Percentiles rank a stretch among this genome's conserved stretches.
These are phyloP conservation scores for Suillus weaverae DNA, from an alignment of 768 basidiomycete genomes.

Conservation along the genomic window DNA sequence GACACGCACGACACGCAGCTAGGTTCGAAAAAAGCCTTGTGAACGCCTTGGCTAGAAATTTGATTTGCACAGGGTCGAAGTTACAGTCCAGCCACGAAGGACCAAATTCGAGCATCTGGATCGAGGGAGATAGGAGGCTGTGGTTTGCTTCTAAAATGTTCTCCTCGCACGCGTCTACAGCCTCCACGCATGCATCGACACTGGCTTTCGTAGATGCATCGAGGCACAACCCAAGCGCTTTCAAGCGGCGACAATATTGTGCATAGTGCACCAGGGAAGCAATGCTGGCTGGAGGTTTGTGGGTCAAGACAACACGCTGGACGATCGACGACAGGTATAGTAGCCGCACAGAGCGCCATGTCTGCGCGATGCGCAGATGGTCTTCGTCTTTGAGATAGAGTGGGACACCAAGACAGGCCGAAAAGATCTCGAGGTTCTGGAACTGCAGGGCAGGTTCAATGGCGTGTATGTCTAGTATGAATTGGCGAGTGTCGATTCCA, in stretches of 20 bases:
- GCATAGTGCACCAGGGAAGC: background rate
- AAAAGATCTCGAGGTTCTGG: background rate
- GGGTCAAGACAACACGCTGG: background rate
- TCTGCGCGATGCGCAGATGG: background rate
- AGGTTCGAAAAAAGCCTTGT: background rate
- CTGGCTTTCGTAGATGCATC: constrained; percentile 2
- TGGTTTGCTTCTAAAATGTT: background rate
- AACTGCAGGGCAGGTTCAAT: constrained; percentile 2
- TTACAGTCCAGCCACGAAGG: constrained; percentile 4
- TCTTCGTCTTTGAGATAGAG: constrained; percentile 4
- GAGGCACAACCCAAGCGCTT: background rate
- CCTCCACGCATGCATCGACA: background rate
- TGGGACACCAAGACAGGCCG: constrained; percentile 1
- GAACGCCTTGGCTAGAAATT: background rate
- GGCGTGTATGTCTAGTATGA: constrained; percentile 1
- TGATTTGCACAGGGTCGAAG: background rate
- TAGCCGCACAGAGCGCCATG: constrained; percentile 1
- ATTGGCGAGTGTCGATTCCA: background rate
- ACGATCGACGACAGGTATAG: background rate
- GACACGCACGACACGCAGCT: background rate
- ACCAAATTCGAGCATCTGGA: constrained; percentile 1
- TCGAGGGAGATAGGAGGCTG: background rate
- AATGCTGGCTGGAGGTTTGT: background rate
- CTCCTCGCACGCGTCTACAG: background rate
- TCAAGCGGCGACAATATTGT: background rate